Evolutionary conservation across 805 yeast species (phyloP).

Genomic region (Torulaspora franciscae): DNA sequence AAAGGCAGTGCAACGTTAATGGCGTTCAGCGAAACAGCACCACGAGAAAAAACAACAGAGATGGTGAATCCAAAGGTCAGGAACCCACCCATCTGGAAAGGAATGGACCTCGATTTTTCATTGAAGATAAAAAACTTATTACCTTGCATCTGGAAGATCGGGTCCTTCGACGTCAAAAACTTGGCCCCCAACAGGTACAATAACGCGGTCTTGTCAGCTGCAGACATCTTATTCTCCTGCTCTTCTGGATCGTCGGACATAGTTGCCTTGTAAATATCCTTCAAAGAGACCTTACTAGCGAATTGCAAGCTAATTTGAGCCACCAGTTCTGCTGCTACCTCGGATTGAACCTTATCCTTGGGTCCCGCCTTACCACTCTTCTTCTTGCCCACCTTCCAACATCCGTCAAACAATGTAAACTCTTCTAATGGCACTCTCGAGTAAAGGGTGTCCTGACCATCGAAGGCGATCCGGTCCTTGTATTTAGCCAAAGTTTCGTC

Average conservation of each 20-base stretch:
- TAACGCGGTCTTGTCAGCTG: slow-evolving; percentile 15
- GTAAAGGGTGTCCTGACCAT: slow-evolving; percentile 25
- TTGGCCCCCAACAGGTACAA: slow-evolving; percentile 22
- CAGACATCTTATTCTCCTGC: slow-evolving; percentile 24
- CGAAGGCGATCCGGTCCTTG: slow-evolving; percentile 22
- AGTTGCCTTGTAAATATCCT: slow-evolving; percentile 23
- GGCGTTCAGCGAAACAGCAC: slow-evolving; percentile 20
- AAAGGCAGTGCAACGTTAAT: slow-evolving; percentile 22
- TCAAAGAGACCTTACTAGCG: slow-evolving; percentile 15
- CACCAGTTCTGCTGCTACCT: slow-evolving; percentile 9
- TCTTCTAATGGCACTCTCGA: slow-evolving; percentile 25
- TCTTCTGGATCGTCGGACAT: slow-evolving; percentile 13
- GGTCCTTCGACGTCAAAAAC: slow-evolving; percentile 14
- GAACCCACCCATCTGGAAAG: slow-evolving; percentile 23
- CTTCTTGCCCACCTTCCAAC: slow-evolving; percentile 24
- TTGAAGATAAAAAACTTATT: slow-evolving; percentile 23
- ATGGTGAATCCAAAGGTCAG: slow-evolving; percentile 23
- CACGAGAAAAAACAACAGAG: slow-evolving; percentile 19
- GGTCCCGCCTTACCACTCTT: slow-evolving; percentile 1
- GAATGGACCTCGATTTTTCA: slow-evolving; percentile 11
- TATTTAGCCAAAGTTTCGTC: slow-evolving; percentile 21
- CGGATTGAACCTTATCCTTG: neutral
- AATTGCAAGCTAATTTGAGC: slow-evolving; percentile 20
- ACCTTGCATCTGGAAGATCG: slow-evolving; percentile 22
- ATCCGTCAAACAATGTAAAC: slow-evolving; percentile 24